Conservation (phyloP, 2,329 filamentous ascomycete genomes). For the Trichophaea hybrida region DNA sequence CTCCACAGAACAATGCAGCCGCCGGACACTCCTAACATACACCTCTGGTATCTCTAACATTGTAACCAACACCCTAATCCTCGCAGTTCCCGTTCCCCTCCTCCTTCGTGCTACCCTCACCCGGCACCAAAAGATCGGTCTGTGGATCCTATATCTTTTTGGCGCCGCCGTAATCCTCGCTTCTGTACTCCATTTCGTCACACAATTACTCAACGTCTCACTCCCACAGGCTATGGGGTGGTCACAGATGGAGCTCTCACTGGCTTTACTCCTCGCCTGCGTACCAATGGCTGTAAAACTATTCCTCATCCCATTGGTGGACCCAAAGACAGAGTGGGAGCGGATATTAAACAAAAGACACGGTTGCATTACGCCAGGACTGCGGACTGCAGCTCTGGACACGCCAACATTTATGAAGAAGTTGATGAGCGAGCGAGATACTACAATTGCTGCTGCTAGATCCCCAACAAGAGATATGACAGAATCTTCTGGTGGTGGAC, state of each 20-base stretch:
- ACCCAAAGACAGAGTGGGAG: constrained; percentile 1
- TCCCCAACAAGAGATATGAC: no score
- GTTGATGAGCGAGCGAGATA: neutral
- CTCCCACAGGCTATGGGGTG: constrained; percentile 27
- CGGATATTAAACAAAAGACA: constrained; percentile 2
- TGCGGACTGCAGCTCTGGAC: constrained; percentile 9
- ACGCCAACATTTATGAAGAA: neutral
- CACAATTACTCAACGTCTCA: constrained; percentile 28
- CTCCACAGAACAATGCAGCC: constrained; percentile 18
- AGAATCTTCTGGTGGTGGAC: no score
- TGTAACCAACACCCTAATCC: constrained; percentile 28
- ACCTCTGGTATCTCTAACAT: constrained; percentile 27
- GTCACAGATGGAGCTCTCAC: constrained; percentile 26
- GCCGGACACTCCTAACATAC: constrained; percentile 23
- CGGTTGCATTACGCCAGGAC: neutral
- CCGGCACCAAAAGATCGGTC: constrained; percentile 18
- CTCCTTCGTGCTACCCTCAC: constrained; percentile 25
- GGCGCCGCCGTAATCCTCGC: constrained; percentile 26
- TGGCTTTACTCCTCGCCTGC: constrained; percentile 24
- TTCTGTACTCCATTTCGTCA: constrained; percentile 28
- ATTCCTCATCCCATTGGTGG: constrained; percentile 22
- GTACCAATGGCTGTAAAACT: constrained; percentile 26
- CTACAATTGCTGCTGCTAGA: neutral
- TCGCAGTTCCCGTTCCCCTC: constrained; percentile 27
- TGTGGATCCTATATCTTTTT: constrained; percentile 22